A percentile compares a stretch with the other conserved stretches of the same genome.
phyloP scores from a whole-genome alignment of 2,329 filamentous ascomycete genomes.

The Diaporthe sp. region DNA sequence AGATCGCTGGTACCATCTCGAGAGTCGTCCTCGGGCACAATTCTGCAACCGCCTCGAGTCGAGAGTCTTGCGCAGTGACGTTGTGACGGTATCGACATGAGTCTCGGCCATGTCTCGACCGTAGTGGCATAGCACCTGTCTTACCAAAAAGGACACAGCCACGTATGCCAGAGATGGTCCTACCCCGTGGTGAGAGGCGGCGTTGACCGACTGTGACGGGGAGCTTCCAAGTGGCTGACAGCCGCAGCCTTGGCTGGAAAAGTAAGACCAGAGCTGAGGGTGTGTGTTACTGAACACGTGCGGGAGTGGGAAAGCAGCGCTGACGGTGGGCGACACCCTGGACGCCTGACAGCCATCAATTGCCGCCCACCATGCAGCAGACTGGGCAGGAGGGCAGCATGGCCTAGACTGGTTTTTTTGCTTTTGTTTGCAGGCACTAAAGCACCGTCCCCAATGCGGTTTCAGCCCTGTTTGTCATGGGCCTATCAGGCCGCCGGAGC shows the following conservation, averaged over 20 bases:
- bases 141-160: not conserved
- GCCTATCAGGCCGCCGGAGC: not conserved
- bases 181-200: not conserved
- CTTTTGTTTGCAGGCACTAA: not conserved
- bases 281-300: slow-evolving; percentile 32
- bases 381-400: not conserved
- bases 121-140: not conserved
- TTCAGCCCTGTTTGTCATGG: slow-evolving; percentile 3
- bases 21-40: not conserved
- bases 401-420: not conserved
- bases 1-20: not conserved
- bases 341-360: not conserved
- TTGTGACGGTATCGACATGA: not conserved
- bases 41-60: slow-evolving; percentile 1
- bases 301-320: not conserved
- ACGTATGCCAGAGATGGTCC: not conserved
- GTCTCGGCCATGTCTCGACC: slow-evolving; percentile 11
- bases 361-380: not conserved
- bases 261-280: not conserved
- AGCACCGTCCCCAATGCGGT: not conserved
- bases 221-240: slow-evolving; percentile 29
- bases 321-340: not conserved
- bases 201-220: slow-evolving; percentile 1
- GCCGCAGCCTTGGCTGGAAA: slow-evolving; percentile 13
- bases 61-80: not conserved